Evolutionary conservation across 2,329 filamentous ascomycete genomes (phyloP), one percentile per base, ranked within the genome.

Genomic region (Penicillium sp.): DNA sequence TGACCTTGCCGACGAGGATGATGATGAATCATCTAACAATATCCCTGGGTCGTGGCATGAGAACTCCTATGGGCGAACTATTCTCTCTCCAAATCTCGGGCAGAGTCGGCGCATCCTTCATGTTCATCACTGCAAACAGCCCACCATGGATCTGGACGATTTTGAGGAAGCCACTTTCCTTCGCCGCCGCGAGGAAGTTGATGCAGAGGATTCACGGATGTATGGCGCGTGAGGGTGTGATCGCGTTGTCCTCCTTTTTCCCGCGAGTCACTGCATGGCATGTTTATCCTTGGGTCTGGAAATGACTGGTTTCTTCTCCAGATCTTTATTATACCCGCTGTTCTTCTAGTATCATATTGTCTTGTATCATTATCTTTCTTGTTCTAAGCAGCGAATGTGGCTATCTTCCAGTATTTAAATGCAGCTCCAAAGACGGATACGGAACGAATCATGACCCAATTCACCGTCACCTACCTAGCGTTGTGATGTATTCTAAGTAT

Each of bases 131-230:
- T 45, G 39, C 18, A 46, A 42, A 16, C 29, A 38, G 18, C 42
- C 43, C 7, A 49, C 37, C 54, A 69, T 65, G 69, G 66, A 70
- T 28, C 48, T 69, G 10, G 67, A 68, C 40, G 73, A 75, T 55
- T 45, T 45, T 4, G 42, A 45, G 13, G 42, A 45, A 25, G 42
- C 42, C 14, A 45, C 42, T 0, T 45, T 45, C 42, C 42, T 45
- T 18, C 42, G 42, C 13, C 42, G 42, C 16, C 42, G 42, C 7
- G 42, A 45, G 16, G 42, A 45, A 30, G 42, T 45, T 10, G 59
- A 65, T 63, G 49, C 56, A 52, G 57, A 70, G 37, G 63, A 64
- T 49, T 42, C 47, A 12, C 44, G 67, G 54, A 69, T 70, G 70
- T 58, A 69, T 56, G 71, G 58, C 39, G 64, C 63, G 49, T 71